Percentiles rank a stretch among this genome's conserved stretches.
Conservation (phyloP, 2,329 filamentous ascomycete genomes). For the Cladosporium sp. region DNA sequence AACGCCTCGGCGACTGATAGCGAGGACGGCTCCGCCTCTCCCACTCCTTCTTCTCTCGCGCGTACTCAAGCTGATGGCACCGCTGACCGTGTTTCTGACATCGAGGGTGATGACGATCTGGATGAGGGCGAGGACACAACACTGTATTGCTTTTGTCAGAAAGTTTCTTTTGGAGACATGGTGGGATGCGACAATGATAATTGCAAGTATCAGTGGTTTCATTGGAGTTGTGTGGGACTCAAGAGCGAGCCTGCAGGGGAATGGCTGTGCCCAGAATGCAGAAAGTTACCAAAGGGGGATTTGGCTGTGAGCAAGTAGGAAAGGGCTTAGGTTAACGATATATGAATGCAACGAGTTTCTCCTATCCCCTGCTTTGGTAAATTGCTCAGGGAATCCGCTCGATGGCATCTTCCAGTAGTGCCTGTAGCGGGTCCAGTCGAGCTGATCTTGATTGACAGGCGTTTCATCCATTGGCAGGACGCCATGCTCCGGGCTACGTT, state of each 20-base stretch:
- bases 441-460: too few relatives aligned
- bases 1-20: slow-evolving; percentile 23
- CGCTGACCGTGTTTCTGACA: slow-evolving; percentile 21
- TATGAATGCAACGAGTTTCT: slow-evolving; percentile 4
- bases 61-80: slow-evolving; percentile 26
- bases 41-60: slow-evolving; percentile 29
- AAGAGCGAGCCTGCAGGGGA: slow-evolving; percentile 47
- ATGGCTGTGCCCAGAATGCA: slow-evolving; percentile 45
- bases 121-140: slow-evolving; percentile 70
- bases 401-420: too few relatives aligned
- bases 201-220: slow-evolving; percentile 82
- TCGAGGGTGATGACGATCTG: slow-evolving; percentile 49
- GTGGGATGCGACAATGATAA: slow-evolving; percentile 81
- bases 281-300: slow-evolving; percentile 17
- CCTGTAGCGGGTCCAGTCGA: too few relatives aligned
- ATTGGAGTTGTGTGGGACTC: slow-evolving; percentile 60
- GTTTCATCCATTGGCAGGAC: too few relatives aligned
- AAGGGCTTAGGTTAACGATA: background rate
- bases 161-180: slow-evolving; percentile 82
- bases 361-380: background rate
- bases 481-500: too few relatives aligned
- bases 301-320: slow-evolving; percentile 10
- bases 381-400: background rate
- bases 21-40: slow-evolving; percentile 21
- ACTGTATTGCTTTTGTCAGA: slow-evolving; percentile 77